These are phyloP conservation scores for Aspergillus felis DNA, from an alignment of 2,329 filamentous ascomycete genomes.

Conservation along the genomic window DNA sequence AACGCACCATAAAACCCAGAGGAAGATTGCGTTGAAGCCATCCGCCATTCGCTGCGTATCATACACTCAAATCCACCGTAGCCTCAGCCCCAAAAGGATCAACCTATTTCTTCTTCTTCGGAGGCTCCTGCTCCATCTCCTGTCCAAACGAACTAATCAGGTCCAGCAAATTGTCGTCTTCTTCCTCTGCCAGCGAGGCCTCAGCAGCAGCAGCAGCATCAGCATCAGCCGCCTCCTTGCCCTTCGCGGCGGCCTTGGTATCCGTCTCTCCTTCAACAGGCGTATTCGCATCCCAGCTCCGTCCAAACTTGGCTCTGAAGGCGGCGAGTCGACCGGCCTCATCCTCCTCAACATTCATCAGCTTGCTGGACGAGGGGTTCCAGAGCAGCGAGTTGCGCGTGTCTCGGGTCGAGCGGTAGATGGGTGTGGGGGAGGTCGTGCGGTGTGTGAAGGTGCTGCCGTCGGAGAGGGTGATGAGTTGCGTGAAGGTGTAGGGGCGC, in stretches of 20 bases:
- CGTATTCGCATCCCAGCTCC: constrained; percentile 67
- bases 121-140: constrained; percentile 32
- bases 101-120: constrained; percentile 29
- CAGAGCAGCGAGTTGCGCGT: constrained; percentile 84
- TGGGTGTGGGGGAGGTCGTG: constrained; percentile 49
- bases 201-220: constrained; percentile 35
- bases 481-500: constrained; percentile 94
- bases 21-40: background rate
- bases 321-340: constrained; percentile 85
- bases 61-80: constrained; percentile 11
- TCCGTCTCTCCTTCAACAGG: constrained; percentile 28
- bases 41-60: constrained; percentile 4
- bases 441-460: constrained; percentile 67
- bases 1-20: background rate
- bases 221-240: constrained; percentile 21
- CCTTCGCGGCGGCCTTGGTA: constrained; percentile 10
- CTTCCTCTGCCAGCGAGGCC: constrained; percentile 44
- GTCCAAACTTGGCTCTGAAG: constrained; percentile 80
- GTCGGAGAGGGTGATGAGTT: constrained; percentile 88
- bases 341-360: constrained; percentile 88
- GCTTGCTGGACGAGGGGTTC: constrained; percentile 78
- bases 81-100: background rate
- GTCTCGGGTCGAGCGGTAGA: constrained; percentile 70
- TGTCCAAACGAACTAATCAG: constrained; percentile 51
- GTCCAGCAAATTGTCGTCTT: constrained; percentile 55